These are phyloP conservation scores for Pontederia crassipes DNA, from an alignment of 176 grass and related monocot genomes.

Conservation along the genomic window DNA sequence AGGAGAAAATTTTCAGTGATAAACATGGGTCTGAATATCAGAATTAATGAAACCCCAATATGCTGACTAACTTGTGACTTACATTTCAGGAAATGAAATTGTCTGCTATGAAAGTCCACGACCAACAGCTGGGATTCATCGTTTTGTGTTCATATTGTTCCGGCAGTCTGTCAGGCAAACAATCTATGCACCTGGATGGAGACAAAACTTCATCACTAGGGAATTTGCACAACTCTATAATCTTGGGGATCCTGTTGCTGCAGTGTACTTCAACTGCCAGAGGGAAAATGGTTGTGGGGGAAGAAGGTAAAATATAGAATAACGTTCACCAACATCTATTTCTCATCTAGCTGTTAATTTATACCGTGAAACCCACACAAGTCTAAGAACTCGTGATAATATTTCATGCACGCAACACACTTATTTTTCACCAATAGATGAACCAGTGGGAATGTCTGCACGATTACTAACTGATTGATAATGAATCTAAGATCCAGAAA, in stretches of 20 bases:
- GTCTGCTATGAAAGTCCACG: constrained; percentile 83
- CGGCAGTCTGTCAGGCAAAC: constrained; percentile 63
- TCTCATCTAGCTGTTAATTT: too few relatives aligned
- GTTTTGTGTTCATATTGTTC: constrained; percentile 75
- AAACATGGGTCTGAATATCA: too few relatives aligned
- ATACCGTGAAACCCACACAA: too few relatives aligned
- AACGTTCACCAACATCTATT: constrained; percentile 12
- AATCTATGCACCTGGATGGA: constrained; percentile 87
- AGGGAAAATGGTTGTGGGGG: constrained; percentile 93
- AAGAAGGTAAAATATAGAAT: constrained; percentile 61
- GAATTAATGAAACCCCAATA: too few relatives aligned
- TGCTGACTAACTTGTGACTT: background rate
- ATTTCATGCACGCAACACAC: too few relatives aligned
- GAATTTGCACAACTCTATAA: constrained; percentile 77
- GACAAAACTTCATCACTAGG: constrained; percentile 85
- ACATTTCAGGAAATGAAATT: constrained; percentile 74
- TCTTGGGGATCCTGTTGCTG: constrained; percentile 57
- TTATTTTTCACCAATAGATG: too few relatives aligned
- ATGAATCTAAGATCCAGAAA: too few relatives aligned
- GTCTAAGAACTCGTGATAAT: too few relatives aligned
- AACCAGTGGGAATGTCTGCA: too few relatives aligned
- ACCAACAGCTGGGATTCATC: constrained; percentile 90
- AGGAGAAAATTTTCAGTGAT: too few relatives aligned
- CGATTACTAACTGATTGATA: too few relatives aligned
- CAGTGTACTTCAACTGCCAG: constrained; percentile 90